Evolutionary conservation across 805 yeast genomes (phyloP), one percentile per base, ranked within the genome.

Genomic region (Yarrowia osloensis): DNA sequence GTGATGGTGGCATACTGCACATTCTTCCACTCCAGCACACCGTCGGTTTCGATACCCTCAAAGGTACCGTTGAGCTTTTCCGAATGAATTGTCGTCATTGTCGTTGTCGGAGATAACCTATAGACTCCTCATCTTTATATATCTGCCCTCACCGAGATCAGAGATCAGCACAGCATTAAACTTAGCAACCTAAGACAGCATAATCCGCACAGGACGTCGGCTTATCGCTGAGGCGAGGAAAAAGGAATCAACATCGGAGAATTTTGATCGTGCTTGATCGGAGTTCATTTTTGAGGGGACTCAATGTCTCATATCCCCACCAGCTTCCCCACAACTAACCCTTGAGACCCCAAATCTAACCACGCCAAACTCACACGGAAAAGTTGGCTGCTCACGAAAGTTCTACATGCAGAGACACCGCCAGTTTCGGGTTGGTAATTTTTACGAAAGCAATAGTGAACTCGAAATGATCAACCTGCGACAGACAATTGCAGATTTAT

Each of bases 1-100:
- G 42, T 33, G 21, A 52, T 21, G 21, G 59, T 52, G 5, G 59
- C 59, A 15, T 52, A 52, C 15, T 9, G 59, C 6, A 52, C 12
- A 26, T 52, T 52, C 59, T 52, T 52, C 59, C 59, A 52, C 29
- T 52, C 42, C 28, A 52, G 28, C 9, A 52, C 59, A 5, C 59
- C 59, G 17, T 52, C 59, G 7, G 59, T 52, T 22, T 21, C 42
- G 8, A 15, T 52, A 17, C 59, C 59, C 22, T 52, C 59, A 52
- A 52, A 52, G 31, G 59, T 52, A 15, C 42, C 59, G 11, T 52
- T 52, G 40, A 52, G 59, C 21, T 52, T 52, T 11, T 5, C 59
- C 1, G 59, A 52, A 17, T 52, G 59, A 33, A 52, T 52, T 21
- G 59, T 22, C 28, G 42, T 22, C 59, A 52, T 52, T 19, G 11